Evolutionary conservation across 2,329 filamentous ascomycete species (phyloP).

Genomic region (Hypoxylon sp.): DNA sequence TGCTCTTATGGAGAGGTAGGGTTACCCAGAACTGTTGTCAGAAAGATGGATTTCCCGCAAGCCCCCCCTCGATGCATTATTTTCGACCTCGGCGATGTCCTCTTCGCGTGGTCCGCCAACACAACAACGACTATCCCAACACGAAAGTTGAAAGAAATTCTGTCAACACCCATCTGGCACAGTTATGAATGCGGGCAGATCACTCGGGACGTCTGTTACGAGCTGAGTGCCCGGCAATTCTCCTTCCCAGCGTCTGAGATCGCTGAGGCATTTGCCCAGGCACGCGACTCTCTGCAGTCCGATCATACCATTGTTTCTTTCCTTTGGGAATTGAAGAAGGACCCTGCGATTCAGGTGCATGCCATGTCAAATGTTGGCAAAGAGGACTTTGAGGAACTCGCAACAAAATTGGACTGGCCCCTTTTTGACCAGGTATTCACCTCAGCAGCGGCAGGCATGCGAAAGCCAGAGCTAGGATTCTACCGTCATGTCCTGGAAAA

Average conservation of each 20-base stretch:
- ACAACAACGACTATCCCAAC: conserved; percentile 45
- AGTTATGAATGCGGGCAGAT: conserved; percentile 50
- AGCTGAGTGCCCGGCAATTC: conserved; percentile 44
- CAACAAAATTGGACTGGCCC: conserved; percentile 49
- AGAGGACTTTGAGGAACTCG: conserved; percentile 49
- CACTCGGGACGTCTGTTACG: conserved; percentile 46
- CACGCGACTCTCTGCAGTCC: conserved; percentile 47
- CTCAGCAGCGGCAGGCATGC: conserved; percentile 52
- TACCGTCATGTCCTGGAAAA: conserved; percentile 51
- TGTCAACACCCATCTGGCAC: conserved; percentile 49
- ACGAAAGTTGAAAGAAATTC: conserved; percentile 44
- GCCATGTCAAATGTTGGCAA: conserved; percentile 53
- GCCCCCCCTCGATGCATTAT: conserved; percentile 43
- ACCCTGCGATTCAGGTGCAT: conserved; percentile 43
- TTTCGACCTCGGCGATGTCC: conserved; percentile 54
- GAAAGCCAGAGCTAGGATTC: conserved; percentile 54
- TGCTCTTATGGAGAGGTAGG: background rate
- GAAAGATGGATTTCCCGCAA: conserved; percentile 14
- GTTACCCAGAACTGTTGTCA: background rate
- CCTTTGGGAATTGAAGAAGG: conserved; percentile 41
- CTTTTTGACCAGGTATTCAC: conserved; percentile 55
- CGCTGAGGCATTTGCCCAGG: conserved; percentile 49
- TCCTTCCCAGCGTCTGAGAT: conserved; percentile 46
- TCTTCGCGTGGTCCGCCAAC: conserved; percentile 52
- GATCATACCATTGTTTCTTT: conserved; percentile 45